Evolutionary conservation across 2,329 filamentous ascomycete genomes (phyloP).

Genomic region (Colletotrichum sp.): DNA sequence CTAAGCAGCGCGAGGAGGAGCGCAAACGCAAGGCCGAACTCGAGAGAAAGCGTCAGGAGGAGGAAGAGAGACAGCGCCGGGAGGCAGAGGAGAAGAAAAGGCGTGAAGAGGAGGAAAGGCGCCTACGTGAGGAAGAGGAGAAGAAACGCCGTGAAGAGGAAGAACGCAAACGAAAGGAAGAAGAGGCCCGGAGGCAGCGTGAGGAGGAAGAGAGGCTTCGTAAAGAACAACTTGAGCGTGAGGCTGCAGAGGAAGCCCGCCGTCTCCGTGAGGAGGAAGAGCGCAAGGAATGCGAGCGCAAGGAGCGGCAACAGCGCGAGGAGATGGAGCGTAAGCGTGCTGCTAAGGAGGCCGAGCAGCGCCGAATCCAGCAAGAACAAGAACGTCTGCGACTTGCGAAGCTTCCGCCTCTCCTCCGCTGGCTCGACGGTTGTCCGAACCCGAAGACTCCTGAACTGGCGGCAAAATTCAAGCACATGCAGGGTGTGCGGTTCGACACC

Average conservation of each 20-base stretch:
- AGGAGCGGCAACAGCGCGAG: slow-evolving; percentile 45
- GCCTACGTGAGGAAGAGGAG: slow-evolving; percentile 40
- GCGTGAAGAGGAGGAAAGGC: slow-evolving; percentile 31
- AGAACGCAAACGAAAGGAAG: slow-evolving; percentile 37
- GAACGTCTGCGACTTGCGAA: slow-evolving; percentile 58
- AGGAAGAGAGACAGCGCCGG: slow-evolving; percentile 23
- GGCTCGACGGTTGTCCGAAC: slow-evolving; percentile 59
- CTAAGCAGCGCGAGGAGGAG: slow-evolving; percentile 34
- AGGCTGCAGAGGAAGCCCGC: slow-evolving; percentile 53
- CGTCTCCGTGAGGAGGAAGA: slow-evolving; percentile 57
- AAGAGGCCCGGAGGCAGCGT: slow-evolving; percentile 40
- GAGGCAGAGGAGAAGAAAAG: slow-evolving; percentile 31
- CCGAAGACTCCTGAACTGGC: slow-evolving; percentile 56
- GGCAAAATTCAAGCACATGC: slow-evolving; percentile 58
- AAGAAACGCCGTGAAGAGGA: slow-evolving; percentile 42
- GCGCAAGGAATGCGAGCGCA: slow-evolving; percentile 53
- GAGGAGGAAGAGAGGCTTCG: slow-evolving; percentile 51
- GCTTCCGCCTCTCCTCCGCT: slow-evolving; percentile 63
- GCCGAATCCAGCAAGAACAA: slow-evolving; percentile 56
- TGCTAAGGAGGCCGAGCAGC: slow-evolving; percentile 56
- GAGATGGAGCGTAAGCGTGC: slow-evolving; percentile 53
- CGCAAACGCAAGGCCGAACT: slow-evolving; percentile 26
- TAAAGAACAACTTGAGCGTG: slow-evolving; percentile 49
- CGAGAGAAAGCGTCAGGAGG: slow-evolving; percentile 25
- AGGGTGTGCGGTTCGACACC: slow-evolving; percentile 68